phyloP scores from a whole-genome alignment of 2,329 filamentous ascomycete species.

The Achaetomium macrosporum region DNA sequence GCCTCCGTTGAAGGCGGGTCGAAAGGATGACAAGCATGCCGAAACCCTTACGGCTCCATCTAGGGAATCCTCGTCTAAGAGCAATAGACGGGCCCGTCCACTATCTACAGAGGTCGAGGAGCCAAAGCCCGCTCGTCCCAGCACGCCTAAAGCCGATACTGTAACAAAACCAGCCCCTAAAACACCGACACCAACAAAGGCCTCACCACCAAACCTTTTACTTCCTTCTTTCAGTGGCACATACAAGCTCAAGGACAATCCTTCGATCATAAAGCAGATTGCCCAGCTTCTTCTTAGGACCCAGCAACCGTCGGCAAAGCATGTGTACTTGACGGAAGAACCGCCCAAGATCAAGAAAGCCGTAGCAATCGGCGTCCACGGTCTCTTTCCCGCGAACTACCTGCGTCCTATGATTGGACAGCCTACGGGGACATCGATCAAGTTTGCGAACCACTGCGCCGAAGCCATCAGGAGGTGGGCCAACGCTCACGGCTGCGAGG shows the following conservation, averaged over 20 bases:
- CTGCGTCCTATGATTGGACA: conserved; percentile 89
- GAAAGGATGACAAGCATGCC: conserved; percentile 28
- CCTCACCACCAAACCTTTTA: conserved; percentile 53
- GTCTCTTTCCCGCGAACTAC: conserved; percentile 82
- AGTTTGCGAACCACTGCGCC: conserved; percentile 83
- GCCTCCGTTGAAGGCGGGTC: conserved; percentile 25
- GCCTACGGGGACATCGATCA: conserved; percentile 89
- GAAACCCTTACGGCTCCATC: conserved; percentile 22
- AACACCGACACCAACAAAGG: conserved; percentile 33
- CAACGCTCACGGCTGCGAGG: conserved; percentile 62
- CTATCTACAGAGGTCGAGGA: conserved; percentile 45
- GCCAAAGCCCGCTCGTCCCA: conserved; percentile 31
- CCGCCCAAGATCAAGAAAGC: conserved; percentile 73
- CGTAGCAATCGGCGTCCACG: conserved; percentile 89
- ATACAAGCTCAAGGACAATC: conserved; percentile 60
- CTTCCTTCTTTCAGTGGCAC: conserved; percentile 65
- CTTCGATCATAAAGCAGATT: conserved; percentile 65
- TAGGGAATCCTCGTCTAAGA: conserved; percentile 10
- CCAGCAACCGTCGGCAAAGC: conserved; percentile 53
- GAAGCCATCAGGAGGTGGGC: conserved; percentile 81
- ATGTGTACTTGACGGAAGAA: conserved; percentile 66
- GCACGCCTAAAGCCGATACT: conserved; percentile 31
- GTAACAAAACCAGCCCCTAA: conserved; percentile 23
- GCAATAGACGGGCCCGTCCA: conserved; percentile 40
- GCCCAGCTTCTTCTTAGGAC: conserved; percentile 51